Base-by-base conservation (phyloP, 2,329 filamentous ascomycete species). In the Aspergillus pseudonomiae region DNA sequence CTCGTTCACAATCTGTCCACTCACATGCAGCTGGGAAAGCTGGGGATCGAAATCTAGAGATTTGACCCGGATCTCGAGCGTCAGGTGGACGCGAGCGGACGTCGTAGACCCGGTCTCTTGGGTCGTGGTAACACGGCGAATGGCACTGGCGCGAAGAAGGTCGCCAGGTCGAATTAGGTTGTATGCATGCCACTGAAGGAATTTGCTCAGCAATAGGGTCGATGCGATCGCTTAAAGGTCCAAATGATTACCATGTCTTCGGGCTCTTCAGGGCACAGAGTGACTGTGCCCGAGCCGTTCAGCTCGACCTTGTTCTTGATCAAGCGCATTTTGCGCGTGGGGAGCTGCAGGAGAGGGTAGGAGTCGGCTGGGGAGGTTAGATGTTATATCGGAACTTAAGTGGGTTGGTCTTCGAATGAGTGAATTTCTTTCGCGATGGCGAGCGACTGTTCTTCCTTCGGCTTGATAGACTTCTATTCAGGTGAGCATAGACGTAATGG, bases 141-240 rank as follows among this genome's bases (percentile, higher is more conserved):
- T 81, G 39, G 90, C 89, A 61, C 84, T 86, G 63, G 89, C 89
- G 68, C 86, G 86, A 43, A 92, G 82, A 57, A 86, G 81, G 71
- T 92, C 90, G 65, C 80, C 81, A 6, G 87, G 84, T 61, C 88
- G 85, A 72, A 92, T 90, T 46, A 92, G 83, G 76, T 92, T 92
- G 81, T 89, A 91, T 67, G 88, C 86, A 74, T 91, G 89, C 90
- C 90, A 92, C 88, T 89, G 66, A 43, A 53, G 46, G 21, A 14
- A 41, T 65, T 48, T 69, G 66, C 57, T 53, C 34, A 24, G 50
- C 14, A 21, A 50, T 48, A 43, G 28, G 28, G 48, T 52, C 30
- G 48, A 52, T n/a, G 48, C 19, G 19, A 52, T 52, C 28, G 48
- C 28, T n/a, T 30, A 32, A 52, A 48, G 48, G 26, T 19, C 48